Evolutionary conservation across 2,329 filamentous ascomycete species (phyloP).

Genomic region (Claviceps digitariae): DNA sequence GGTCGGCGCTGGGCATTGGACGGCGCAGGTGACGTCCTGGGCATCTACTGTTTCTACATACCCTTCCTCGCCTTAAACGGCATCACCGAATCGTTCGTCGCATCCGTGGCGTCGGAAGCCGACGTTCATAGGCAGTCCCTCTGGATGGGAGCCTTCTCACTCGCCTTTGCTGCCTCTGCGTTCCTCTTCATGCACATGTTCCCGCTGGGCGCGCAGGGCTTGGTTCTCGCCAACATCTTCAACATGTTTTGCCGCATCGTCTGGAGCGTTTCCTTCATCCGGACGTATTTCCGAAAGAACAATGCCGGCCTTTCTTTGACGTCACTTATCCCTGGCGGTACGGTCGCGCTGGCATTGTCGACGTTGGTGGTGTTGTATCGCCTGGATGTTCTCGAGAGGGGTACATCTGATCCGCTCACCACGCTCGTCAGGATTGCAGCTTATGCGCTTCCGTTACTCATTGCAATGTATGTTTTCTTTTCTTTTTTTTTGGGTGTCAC

Average conservation of each 20-base stretch:
- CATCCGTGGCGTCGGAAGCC: slow-evolving; percentile 63
- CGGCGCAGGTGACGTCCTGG: slow-evolving; percentile 60
- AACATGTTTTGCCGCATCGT: slow-evolving; percentile 79
- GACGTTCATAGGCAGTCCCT: slow-evolving; percentile 66
- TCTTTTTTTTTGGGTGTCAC: not conserved
- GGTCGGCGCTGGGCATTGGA: slow-evolving; percentile 63
- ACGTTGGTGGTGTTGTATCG: slow-evolving; percentile 15
- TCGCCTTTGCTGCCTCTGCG: slow-evolving; percentile 59
- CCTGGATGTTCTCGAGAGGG: slow-evolving; percentile 12
- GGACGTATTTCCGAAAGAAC: slow-evolving; percentile 41
- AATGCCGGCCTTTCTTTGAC: slow-evolving; percentile 19
- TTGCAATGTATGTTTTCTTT: slow-evolving; percentile 42
- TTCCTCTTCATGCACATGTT: slow-evolving; percentile 61
- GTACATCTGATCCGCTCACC: slow-evolving; percentile 15
- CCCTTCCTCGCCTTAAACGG: slow-evolving; percentile 87
- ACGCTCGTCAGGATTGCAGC: slow-evolving; percentile 33
- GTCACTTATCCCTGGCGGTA: slow-evolving; percentile 16
- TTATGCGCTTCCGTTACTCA: slow-evolving; percentile 36
- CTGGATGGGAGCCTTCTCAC: slow-evolving; percentile 76
- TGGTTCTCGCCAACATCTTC: slow-evolving; percentile 76
- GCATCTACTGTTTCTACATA: slow-evolving; percentile 82
- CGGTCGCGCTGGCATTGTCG: slow-evolving; percentile 15
- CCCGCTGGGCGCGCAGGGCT: slow-evolving; percentile 58
- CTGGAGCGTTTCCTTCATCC: slow-evolving; percentile 69
- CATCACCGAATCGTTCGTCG: slow-evolving; percentile 82